Conservation (phyloP, 2,329 filamentous ascomycete genomes). For the Fusarium buxicola region DNA sequence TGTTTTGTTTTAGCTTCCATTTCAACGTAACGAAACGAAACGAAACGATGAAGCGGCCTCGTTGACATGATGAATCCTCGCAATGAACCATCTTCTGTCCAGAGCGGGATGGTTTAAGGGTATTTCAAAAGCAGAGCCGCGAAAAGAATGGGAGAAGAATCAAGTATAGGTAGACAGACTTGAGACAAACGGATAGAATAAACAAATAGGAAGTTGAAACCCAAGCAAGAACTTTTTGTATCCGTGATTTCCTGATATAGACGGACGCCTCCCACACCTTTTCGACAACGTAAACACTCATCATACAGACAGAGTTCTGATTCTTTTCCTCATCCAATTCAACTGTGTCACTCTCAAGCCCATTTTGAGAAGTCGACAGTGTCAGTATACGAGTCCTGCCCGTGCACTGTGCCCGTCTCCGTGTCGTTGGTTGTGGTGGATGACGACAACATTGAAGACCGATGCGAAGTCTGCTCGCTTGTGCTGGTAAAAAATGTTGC, state of each 20-base stretch:
- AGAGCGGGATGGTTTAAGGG: slow-evolving; percentile 17
- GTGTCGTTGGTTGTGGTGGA: slow-evolving; percentile 66
- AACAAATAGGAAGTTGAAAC: slow-evolving; percentile 34
- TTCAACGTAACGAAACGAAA: too few relatives aligned
- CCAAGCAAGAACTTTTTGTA: slow-evolving; percentile 46
- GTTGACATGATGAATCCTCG: slow-evolving; percentile 5
- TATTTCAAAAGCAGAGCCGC: slow-evolving; percentile 19
- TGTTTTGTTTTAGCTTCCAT: slow-evolving; percentile 7
- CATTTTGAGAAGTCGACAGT: slow-evolving; percentile 56
- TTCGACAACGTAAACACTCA: slow-evolving; percentile 21
- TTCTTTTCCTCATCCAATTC: slow-evolving; percentile 1
- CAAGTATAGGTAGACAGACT: slow-evolving; percentile 7
- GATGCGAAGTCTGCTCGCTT: slow-evolving; percentile 67
- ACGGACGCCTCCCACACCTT: slow-evolving; percentile 44
- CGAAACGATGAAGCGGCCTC: slow-evolving; percentile 5
- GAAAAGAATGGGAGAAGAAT: slow-evolving; percentile 15
- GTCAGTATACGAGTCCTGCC: slow-evolving; percentile 49
- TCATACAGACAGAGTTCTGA: slow-evolving; percentile 27
- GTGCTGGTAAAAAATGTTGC: slow-evolving; percentile 72
- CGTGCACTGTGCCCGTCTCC: slow-evolving; percentile 56
- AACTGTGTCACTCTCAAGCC: slow-evolving; percentile 44
- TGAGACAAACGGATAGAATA: slow-evolving; percentile 14
- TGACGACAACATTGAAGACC: slow-evolving; percentile 67
- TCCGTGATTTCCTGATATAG: slow-evolving; percentile 45
- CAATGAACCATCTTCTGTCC: slow-evolving; percentile 13